A percentile compares a stretch with the other conserved stretches of the same genome.
Conservation (phyloP, 176 grass and related monocot species). For the Coix lacrymajobi region DNA sequence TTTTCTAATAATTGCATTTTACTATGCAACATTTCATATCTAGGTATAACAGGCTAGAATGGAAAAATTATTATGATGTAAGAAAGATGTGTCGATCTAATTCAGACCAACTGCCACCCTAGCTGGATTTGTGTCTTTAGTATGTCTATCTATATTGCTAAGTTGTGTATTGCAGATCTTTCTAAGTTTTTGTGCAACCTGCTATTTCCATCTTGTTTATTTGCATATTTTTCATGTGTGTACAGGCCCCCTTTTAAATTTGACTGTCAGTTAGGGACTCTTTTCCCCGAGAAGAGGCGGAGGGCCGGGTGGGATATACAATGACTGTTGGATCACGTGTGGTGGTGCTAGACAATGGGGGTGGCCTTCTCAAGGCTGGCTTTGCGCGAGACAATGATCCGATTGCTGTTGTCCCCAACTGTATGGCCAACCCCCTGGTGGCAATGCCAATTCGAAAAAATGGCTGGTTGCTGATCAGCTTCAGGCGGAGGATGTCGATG, state of each 20-base stretch:
- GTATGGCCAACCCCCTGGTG: conserved; percentile 48
- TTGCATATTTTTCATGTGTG: background rate
- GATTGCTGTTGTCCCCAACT: conserved; percentile 75
- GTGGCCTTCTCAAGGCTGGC: conserved; percentile 86
- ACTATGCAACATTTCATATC: no score
- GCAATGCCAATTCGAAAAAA: conserved; percentile 42
- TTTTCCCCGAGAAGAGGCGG: background rate
- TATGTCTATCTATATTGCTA: background rate
- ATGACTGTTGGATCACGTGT: conserved; percentile 49
- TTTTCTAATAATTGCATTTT: no score
- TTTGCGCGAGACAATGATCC: conserved; percentile 81
- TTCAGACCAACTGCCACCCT: background rate
- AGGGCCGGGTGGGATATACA: background rate
- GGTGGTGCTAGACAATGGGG: conserved; percentile 92
- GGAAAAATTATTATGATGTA: no score
- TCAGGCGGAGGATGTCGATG: conserved; percentile 61
- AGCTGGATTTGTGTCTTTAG: background rate
- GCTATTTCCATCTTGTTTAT: background rate
- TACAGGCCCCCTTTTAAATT: background rate
- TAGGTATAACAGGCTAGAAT: no score
- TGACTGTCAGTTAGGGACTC: background rate
- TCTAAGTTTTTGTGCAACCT: background rate
- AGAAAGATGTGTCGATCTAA: no score
- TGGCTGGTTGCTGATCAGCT: conserved; percentile 89
- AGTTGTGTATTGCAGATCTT: background rate